Evolutionary conservation across 306 rosid species (phyloP).

Genomic region (Benincasa hispida): DNA sequence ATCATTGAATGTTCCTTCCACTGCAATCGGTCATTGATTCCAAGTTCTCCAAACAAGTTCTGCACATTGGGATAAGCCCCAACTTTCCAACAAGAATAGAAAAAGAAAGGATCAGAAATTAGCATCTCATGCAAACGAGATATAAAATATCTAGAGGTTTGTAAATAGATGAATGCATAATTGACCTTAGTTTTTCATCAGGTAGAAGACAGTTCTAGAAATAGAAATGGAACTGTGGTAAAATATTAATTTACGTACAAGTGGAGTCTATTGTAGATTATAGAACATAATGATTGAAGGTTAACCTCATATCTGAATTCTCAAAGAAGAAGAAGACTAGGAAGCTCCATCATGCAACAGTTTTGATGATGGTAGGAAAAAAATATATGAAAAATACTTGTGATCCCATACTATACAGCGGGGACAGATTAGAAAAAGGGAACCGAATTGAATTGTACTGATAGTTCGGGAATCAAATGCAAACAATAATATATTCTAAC

Average conservation of each 20-base stretch:
- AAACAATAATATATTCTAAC: neutral
- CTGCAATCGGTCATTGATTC: constrained; percentile 86
- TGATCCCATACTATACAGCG: neutral
- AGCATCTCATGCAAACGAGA: constrained; percentile 5
- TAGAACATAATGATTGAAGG: neutral
- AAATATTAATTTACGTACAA: neutral
- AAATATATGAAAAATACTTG: neutral
- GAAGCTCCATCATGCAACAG: neutral
- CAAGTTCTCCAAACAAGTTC: constrained; percentile 89
- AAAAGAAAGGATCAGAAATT: neutral
- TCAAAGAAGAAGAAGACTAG: neutral
- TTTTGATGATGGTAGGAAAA: neutral
- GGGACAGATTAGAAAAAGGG: neutral
- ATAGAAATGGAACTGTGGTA: neutral
- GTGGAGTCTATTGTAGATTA: neutral
- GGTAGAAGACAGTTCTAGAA: neutral
- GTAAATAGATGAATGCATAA: neutral
- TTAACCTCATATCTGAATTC: neutral
- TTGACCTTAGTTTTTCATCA: neutral
- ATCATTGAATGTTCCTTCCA: constrained; percentile 99
- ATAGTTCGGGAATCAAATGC: neutral
- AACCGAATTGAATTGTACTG: neutral
- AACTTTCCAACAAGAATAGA: constrained; percentile 34
- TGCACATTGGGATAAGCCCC: constrained; percentile 97
- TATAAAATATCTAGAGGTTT: neutral